phyloP scores from a whole-genome alignment of 179 eudicot genomes.

The Corrigiola litoralis region DNA sequence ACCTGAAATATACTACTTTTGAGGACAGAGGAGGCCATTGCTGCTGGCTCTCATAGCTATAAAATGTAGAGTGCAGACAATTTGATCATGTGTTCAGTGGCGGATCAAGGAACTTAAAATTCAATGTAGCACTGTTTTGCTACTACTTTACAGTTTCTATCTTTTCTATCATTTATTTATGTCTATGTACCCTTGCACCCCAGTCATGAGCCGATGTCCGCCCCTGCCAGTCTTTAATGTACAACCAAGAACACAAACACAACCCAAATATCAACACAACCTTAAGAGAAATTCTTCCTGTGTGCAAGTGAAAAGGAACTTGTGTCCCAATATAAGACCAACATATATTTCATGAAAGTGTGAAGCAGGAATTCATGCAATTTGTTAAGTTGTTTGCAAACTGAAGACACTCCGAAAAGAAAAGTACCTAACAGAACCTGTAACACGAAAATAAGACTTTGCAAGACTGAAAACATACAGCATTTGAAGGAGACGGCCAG shows the following conservation, averaged over 20 bases:
- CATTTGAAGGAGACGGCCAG: slow-evolving; percentile 95
- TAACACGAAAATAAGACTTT: background rate
- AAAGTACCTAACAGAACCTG: background rate
- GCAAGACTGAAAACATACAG: slow-evolving; percentile 45
- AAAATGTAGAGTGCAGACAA: too few species aligned
- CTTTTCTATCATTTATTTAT: too few species aligned
- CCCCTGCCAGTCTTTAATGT: too few species aligned
- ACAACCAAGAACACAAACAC: background rate
- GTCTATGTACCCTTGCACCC: too few species aligned
- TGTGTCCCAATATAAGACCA: background rate
- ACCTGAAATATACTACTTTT: background rate
- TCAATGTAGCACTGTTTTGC: too few species aligned
- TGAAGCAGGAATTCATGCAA: background rate
- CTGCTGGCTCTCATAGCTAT: too few species aligned
- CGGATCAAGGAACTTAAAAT: too few species aligned
- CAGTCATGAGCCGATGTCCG: too few species aligned
- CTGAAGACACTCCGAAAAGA: background rate
- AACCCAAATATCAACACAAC: background rate
- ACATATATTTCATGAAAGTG: background rate
- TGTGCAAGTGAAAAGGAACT: background rate
- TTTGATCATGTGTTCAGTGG: too few species aligned
- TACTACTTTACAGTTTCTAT: too few species aligned
- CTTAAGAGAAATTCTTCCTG: background rate
- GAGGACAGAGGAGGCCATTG: too few species aligned
- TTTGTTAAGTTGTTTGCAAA: background rate